These are phyloP conservation scores for Boletus rufocinnamomeus DNA, from an alignment of 768 basidiomycete genomes.

Conservation along the genomic window DNA sequence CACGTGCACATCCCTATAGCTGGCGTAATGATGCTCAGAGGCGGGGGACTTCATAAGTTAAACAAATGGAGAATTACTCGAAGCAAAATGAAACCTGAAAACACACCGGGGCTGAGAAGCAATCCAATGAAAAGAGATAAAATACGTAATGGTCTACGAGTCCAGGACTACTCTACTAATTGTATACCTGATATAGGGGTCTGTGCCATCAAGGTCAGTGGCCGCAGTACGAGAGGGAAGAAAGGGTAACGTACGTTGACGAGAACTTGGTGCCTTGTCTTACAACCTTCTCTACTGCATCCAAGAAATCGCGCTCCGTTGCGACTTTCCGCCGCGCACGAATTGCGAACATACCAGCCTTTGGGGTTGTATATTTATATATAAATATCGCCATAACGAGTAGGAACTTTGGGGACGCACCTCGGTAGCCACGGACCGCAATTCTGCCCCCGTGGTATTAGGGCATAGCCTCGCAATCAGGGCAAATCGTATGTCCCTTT, in stretches of 20 bases:
- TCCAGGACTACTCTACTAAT: conserved; percentile 49
- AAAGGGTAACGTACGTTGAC: conserved; percentile 70
- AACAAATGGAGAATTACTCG: neutral
- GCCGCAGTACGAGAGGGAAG: neutral
- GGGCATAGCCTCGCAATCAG: conserved; percentile 96
- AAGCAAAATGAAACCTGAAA: neutral
- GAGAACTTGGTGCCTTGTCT: conserved; percentile 98
- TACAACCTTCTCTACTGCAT: conserved; percentile 98
- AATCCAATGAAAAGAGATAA: conserved; percentile 5
- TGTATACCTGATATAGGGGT: conserved; percentile 92
- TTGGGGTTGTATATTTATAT: conserved; percentile 70
- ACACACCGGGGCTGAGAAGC: neutral
- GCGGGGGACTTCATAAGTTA: neutral
- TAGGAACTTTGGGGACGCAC: conserved; percentile 39
- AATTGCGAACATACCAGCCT: conserved; percentile 99
- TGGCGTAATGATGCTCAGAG: neutral
- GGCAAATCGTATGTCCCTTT: conserved; percentile 96
- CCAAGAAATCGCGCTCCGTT: conserved; percentile 95
- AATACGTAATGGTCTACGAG: conserved; percentile 20
- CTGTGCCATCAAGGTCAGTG: conserved; percentile 39
- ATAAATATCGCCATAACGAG: conserved; percentile 79
- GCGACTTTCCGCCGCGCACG: conserved; percentile 95
- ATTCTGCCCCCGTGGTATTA: conserved; percentile 97
- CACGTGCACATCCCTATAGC: neutral
- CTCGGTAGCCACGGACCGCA: conserved; percentile 96